phyloP scores from a whole-genome alignment of 1,284 basidiomycete species.

The Exsudoporus floridanus region DNA sequence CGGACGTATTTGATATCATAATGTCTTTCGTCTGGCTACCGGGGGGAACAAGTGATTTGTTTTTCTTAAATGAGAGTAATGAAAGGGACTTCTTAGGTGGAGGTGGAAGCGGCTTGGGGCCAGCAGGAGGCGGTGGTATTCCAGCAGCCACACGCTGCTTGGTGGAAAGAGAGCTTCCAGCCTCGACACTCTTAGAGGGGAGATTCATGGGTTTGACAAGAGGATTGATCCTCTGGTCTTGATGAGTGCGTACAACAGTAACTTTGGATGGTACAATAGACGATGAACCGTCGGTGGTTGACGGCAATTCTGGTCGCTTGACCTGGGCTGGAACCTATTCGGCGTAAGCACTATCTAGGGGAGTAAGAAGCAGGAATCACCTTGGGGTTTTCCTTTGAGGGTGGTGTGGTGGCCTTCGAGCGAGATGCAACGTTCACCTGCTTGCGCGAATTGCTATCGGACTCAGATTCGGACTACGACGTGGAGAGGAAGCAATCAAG shows the following conservation, averaged over 20 bases:
- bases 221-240: constrained; percentile 30
- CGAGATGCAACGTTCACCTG: constrained; percentile 1
- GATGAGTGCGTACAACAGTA: constrained; percentile 29
- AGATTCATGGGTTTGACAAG: constrained; percentile 31
- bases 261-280: constrained; percentile 19
- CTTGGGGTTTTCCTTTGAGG: constrained; percentile 13
- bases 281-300: neutral
- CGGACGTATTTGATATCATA: neutral
- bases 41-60: constrained; percentile 16
- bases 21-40: constrained; percentile 14
- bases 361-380: constrained; percentile 3
- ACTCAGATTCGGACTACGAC: constrained; percentile 24
- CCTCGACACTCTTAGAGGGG: constrained; percentile 22
- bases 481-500: neutral
- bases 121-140: constrained; percentile 33
- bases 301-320: constrained; percentile 6
- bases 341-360: neutral
- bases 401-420: neutral
- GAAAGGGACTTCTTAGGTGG: constrained; percentile 27
- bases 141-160: constrained; percentile 48
- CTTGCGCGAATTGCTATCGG: constrained; percentile 6
- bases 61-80: constrained; percentile 48
- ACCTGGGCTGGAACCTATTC: constrained; percentile 4
- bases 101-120: constrained; percentile 31
- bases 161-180: constrained; percentile 43